A percentile compares a stretch with the other conserved stretches of the same genome.
phyloP scores from a whole-genome alignment of 306 rosid genomes.

The Dicorynia guianensis region DNA sequence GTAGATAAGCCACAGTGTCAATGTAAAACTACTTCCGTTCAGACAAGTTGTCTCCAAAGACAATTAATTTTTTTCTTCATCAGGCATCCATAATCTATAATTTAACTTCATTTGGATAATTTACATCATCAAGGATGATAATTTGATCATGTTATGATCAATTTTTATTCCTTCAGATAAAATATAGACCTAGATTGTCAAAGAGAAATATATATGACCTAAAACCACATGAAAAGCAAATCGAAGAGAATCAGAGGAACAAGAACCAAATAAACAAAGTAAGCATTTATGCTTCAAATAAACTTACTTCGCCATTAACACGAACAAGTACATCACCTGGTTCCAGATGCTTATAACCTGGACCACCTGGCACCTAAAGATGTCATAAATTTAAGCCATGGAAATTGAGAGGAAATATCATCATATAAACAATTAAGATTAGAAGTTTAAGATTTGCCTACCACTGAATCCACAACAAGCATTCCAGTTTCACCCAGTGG shows the following conservation, averaged over 20 bases:
- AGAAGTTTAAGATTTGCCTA: conserved; percentile 47
- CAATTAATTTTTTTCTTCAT: conserved; percentile 16
- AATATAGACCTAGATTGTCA: no score
- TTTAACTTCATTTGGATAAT: not conserved
- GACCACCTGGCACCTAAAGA: conserved; percentile 97
- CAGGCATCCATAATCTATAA: conserved; percentile 20
- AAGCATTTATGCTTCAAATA: conserved; percentile 6
- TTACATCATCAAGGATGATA: conserved; percentile 12
- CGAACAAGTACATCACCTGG: conserved; percentile 97
- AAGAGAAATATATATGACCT: not conserved
- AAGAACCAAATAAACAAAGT: not conserved
- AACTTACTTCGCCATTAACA: conserved; percentile 90
- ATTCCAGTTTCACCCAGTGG: conserved; percentile 88
- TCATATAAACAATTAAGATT: conserved; percentile 4
- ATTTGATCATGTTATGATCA: not conserved
- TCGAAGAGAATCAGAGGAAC: conserved; percentile 25
- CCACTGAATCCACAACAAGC: conserved; percentile 97
- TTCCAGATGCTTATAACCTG: conserved; percentile 81
- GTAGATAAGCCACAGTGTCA: conserved; percentile 14
- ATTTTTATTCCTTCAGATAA: no score
- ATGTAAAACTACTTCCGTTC: conserved; percentile 35
- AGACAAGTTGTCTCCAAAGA: not conserved
- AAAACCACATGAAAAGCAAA: conserved; percentile 7
- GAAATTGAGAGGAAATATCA: conserved; percentile 36
- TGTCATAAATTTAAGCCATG: conserved; percentile 38